These are phyloP conservation scores for Catenaria anguillulae DNA, from an alignment of 371 early-diverging fungal genomes.

Conservation along the genomic window DNA sequence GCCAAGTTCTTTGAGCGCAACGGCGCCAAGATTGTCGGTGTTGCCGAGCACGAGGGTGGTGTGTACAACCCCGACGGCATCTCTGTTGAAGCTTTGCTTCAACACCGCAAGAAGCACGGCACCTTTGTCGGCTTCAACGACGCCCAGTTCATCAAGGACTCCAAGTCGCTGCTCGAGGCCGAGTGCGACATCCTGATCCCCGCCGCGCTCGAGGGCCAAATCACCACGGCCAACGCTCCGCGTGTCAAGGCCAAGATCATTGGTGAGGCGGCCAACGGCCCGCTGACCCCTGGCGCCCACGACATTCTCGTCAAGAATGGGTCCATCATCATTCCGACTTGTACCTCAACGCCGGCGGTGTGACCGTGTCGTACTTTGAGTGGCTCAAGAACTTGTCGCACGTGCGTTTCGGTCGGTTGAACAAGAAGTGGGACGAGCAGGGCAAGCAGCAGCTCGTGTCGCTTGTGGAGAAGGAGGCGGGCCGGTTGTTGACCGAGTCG, in stretches of 20 bases:
- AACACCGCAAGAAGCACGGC: constrained; percentile 45
- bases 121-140: constrained; percentile 53
- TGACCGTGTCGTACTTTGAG: constrained; percentile 69
- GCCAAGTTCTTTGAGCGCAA: constrained; percentile 75
- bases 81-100: constrained; percentile 49
- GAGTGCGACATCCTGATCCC: constrained; percentile 77
- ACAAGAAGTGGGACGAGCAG: constrained; percentile 76
- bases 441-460: constrained; percentile 57
- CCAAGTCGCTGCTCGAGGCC: constrained; percentile 50
- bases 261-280: constrained; percentile 82
- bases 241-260: constrained; percentile 70
- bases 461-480: constrained; percentile 66
- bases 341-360: constrained; percentile 74
- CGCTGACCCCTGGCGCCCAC: constrained; percentile 65
- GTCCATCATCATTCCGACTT: constrained; percentile 59
- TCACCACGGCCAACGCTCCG: constrained; percentile 57
- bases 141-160: constrained; percentile 41
- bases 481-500: constrained; percentile 49
- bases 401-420: constrained; percentile 80
- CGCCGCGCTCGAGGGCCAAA: constrained; percentile 76
- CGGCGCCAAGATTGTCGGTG: constrained; percentile 66
- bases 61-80: constrained; percentile 57
- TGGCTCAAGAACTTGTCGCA: constrained; percentile 28
- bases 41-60: constrained; percentile 57
- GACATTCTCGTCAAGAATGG: constrained; percentile 48